Evolutionary conservation across 257 asterid genomes (phyloP), one percentile per base, ranked within the genome.

Genomic region (Nicotiana noctiflora): DNA sequence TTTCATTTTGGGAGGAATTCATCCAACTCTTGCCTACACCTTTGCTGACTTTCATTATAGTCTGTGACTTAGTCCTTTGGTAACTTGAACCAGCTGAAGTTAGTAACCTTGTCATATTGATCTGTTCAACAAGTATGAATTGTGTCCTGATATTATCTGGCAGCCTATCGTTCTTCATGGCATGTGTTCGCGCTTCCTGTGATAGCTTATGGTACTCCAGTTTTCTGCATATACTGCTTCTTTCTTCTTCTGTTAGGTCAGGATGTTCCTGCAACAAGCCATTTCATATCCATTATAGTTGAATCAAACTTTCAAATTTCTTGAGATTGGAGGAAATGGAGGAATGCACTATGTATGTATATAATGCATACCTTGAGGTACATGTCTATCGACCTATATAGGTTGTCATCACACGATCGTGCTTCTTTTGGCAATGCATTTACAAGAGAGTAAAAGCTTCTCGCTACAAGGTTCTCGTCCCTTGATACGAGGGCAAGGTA

Each of bases 81-180:
- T 83, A 56, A 40, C 63, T 74, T 62, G 83, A 80, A 68, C 83
- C 83, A 70, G 31, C 85, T 51, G 81, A 80, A 55, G 67, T 72
- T 14, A 86, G 65, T 6, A 66, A 56, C 29, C 83, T 81, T 53
- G 81, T 57, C 84, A 83, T 86, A 34, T 77, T 67, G n/a, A 78
- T 82, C 67, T 83, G 85, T 21, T 86, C 88, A 79, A 86, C 82
- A 57, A 86, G 85, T 27, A 83, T 21, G n/a, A 83, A 81, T 32
- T 75, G 82, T 57, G 80, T 21, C 37, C 80, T 66, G 27, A 83
- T 81, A 83, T 67, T 63, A 51, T 67, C 21, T 13, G 89, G 85
- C 77, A 86, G 55, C 9, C 85, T 31, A 4, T 83, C 82, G 5
- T 86, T 86, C 83, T 59, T 83, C 75, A 56, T 25, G 17, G 80